Conservation (phyloP, 768 basidiomycete genomes). For the Trametes cingulata region DNA sequence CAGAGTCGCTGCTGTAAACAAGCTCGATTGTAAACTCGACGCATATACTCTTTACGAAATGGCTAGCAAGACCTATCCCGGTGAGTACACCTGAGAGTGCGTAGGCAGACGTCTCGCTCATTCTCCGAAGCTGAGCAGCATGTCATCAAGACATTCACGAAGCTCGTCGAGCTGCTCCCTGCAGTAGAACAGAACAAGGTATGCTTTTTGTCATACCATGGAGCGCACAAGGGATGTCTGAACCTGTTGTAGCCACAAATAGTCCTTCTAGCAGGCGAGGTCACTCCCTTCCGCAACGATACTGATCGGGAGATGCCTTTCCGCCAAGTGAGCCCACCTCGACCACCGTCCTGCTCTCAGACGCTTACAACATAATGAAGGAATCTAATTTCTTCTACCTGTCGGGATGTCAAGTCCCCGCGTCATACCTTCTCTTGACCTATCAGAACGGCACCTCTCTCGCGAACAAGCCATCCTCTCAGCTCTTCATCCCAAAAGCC, state of each 20-base stretch:
- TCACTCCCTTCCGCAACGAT: constrained; percentile 68
- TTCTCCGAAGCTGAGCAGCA: constrained; percentile 48
- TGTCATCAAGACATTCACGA: constrained; percentile 51
- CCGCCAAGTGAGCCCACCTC: constrained; percentile 40
- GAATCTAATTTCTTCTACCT: constrained; percentile 92
- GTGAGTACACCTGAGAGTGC: neutral
- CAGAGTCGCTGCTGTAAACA: too few relatives aligned
- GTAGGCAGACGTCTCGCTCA: neutral
- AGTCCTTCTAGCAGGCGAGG: constrained; percentile 65
- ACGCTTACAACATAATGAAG: constrained; percentile 25
- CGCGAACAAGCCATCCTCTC: constrained; percentile 44
- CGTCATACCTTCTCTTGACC: constrained; percentile 63
- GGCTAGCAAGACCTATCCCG: constrained; percentile 8
- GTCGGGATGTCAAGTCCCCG: constrained; percentile 75
- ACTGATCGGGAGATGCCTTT: constrained; percentile 83
- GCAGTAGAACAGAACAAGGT: constrained; percentile 55
- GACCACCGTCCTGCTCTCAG: constrained; percentile 26
- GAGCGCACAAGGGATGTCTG: neutral
- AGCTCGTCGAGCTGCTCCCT: constrained; percentile 53
- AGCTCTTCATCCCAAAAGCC: constrained; percentile 79
- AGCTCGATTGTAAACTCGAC: too few relatives aligned
- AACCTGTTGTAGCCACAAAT: constrained; percentile 57
- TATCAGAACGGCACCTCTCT: constrained; percentile 53
- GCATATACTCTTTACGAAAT: neutral
- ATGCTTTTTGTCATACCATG: constrained; percentile 2